phyloP scores from a whole-genome alignment of 2,329 filamentous ascomycete species.

The Leptosphaerulina australis region DNA sequence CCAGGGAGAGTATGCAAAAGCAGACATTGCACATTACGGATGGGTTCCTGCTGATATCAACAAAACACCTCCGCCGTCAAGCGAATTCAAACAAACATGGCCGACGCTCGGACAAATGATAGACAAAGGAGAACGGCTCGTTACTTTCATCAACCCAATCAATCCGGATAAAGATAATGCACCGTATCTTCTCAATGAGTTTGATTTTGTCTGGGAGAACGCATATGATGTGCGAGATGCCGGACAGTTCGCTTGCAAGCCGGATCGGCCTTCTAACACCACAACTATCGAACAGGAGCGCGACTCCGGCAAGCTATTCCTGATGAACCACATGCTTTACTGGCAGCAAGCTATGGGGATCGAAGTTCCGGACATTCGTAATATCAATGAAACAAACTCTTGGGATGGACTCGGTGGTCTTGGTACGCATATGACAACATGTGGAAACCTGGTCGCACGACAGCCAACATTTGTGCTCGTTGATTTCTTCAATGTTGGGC shows the following conservation, averaged over 20 bases:
- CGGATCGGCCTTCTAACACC: constrained; percentile 66
- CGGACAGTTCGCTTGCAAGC: constrained; percentile 70
- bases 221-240: constrained; percentile 66
- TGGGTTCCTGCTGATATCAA: constrained; percentile 58
- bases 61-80: constrained; percentile 55
- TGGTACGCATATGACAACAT: constrained; percentile 36
- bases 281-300: constrained; percentile 52
- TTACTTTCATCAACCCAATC: constrained; percentile 68
- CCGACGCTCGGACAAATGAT: constrained; percentile 74
- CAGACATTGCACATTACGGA: constrained; percentile 58
- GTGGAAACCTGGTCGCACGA: constrained; percentile 64
- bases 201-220: constrained; percentile 72
- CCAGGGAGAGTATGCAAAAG: constrained; percentile 47
- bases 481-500: constrained; percentile 76
- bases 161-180: constrained; percentile 42
- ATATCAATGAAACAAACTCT: constrained; percentile 68
- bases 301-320: constrained; percentile 64
- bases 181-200: constrained; percentile 66
- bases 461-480: constrained; percentile 74
- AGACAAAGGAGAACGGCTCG: constrained; percentile 63
- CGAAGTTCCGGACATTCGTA: constrained; percentile 49
- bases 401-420: constrained; percentile 62
- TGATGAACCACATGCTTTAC: constrained; percentile 81
- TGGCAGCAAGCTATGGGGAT: constrained; percentile 52
- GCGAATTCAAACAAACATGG: constrained; percentile 59